Base-by-base conservation (phyloP, 2,329 filamentous ascomycete genomes). In the Diplodia mutila region DNA sequence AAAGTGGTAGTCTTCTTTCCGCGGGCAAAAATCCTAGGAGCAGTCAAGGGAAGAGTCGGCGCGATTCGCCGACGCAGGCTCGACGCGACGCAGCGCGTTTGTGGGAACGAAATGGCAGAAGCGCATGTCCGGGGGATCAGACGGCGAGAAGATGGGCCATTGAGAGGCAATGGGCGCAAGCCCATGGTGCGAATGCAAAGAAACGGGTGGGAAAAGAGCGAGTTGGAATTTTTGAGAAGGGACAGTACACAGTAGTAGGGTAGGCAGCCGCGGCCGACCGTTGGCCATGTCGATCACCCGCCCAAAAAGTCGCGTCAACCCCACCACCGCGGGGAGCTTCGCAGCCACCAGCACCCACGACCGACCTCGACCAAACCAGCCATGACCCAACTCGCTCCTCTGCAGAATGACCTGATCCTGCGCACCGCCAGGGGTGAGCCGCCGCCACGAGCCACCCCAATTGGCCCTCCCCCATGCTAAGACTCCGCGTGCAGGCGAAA, bases 341-440 rank as follows among this genome's bases (percentile, higher is more conserved):
- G 29, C 42, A 23, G 42, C 57, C 42, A 14, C 25, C 27, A n/a
- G 23, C 57, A 39, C 9, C 18, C 16, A 27, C 32, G 14, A 4
- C 52, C 29, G n/a, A n/a, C 52, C 42, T 16, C 64, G 34, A 29
- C 53, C 64, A 66, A 16, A 49, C 6, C 34, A 42, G 85, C 74
- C 71, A 93, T 93, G 90, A 82, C 84, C 73, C 81, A 89, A 74
- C 97, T 97, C 74, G 88, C 90, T 74, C 92, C 93, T 67, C 82
- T 98, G 78, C 89, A 96, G 82, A 99, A 99, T 80, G 94, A 99
- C 77, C 84, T 98, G 73, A 85, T 99, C 76, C 84, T 99, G 68
- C 89, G 95, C 77, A 92, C 94, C 73, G 95, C 95, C 72, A 88
- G 91, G 86, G 95, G 94, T 96, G 82, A 55, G 70, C 54, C 37